Percentiles rank a stretch among this genome's conserved stretches.
These are phyloP conservation scores for Pichia sporocuriosa DNA, from an alignment of 805 yeast species.

Conservation along the genomic window DNA sequence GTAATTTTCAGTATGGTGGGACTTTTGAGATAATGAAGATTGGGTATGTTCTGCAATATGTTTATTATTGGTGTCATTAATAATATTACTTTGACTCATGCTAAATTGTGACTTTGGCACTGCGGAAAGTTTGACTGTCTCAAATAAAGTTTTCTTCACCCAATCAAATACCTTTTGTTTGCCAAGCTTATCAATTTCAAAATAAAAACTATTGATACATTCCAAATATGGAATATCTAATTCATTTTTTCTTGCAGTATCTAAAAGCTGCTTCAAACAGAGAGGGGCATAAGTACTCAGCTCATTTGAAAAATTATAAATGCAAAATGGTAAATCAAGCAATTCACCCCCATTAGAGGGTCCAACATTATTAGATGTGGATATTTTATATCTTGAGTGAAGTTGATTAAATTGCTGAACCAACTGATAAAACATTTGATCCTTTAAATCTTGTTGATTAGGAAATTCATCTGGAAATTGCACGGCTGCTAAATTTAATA, in stretches of 20 bases:
- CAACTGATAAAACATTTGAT: slow-evolving; percentile 16
- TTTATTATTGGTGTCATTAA: too few species aligned
- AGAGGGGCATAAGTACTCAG: slow-evolving; percentile 16
- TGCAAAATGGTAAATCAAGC: slow-evolving; percentile 15
- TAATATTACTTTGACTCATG: too few species aligned
- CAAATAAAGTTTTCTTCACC: slow-evolving; percentile 10
- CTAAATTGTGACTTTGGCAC: too few species aligned
- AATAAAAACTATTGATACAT: slow-evolving; percentile 19
- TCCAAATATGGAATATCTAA: slow-evolving; percentile 21
- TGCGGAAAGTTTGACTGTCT: not conserved
- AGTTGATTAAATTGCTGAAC: slow-evolving; percentile 20
- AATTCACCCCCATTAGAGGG: slow-evolving; percentile 7
- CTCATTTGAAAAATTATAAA: slow-evolving; percentile 19
- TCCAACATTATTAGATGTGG: not conserved
- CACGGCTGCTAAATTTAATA: slow-evolving; percentile 18
- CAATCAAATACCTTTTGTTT: slow-evolving; percentile 17
- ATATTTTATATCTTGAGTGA: slow-evolving; percentile 5
- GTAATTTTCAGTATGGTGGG: too few species aligned
- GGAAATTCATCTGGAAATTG: slow-evolving; percentile 26
- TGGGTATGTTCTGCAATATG: too few species aligned
- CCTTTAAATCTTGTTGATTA: slow-evolving; percentile 13
- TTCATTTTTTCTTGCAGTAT: slow-evolving; percentile 11
- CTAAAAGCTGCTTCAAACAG: slow-evolving; percentile 18
- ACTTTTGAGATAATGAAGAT: too few species aligned
- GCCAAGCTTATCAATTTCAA: slow-evolving; percentile 15